Evolutionary conservation across 352 stramenopile species (phyloP), one percentile per base, ranked within the genome.

Genomic region (Phytophthora litchii): DNA sequence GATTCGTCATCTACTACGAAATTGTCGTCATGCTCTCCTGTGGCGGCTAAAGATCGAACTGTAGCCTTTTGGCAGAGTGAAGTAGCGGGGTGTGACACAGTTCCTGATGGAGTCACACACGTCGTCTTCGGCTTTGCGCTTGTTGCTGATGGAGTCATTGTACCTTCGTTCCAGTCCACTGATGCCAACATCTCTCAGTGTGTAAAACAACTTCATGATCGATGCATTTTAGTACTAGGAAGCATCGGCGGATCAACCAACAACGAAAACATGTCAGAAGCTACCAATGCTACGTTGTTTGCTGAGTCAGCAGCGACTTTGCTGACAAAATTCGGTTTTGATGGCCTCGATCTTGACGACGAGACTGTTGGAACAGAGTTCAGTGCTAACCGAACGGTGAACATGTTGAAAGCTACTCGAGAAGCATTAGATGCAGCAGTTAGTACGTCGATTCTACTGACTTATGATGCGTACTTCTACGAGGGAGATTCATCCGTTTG

Each of bases 1-100:
- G 4, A 44, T 51, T 49, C 50, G 0, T 38, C 37, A 21, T 20
- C 40, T 34, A 17, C 42, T 16, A 60, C 55, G 0, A 46, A 60
- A 11, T 20, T 44, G 7, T 66, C 62, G 9, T 56, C 55, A 17
- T 77, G 67, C 35, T 41, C 70, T 8, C 44, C 47, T 40, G 70
- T 86, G 1, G 48, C 59, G 4, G 61, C 81, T 7, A 60, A 83
- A 19, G 57, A 87, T n/a, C 82, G 84, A 9, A 83, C 78, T 0
- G 76, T 93, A 10, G 80, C 74, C 17, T 93, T 93, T 67, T 93
- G 84, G 84, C 84, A 93, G 64, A 88, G 70, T 46, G 82, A 93
- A 67, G 76, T 91, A 51, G 64, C 67, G 13, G 84, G 81, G 3
- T 93, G 84, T 61, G 80, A 93, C 21, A 77, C 72, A 16, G 75